Percentiles rank a stretch among this genome's conserved stretches.
These are phyloP conservation scores for Allium cepa DNA, from an alignment of 106 monocot species.

Conservation along the genomic window DNA sequence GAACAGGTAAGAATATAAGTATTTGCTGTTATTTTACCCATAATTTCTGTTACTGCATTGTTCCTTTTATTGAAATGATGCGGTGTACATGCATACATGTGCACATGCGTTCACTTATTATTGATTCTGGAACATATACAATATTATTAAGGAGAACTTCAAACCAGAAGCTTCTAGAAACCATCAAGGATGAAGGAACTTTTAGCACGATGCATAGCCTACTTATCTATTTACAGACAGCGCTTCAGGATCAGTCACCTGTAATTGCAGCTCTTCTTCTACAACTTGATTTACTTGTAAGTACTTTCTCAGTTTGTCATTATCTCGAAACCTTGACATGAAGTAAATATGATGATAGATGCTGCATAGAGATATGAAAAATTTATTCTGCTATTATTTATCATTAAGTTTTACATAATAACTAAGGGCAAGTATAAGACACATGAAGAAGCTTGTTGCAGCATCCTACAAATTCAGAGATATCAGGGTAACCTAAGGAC, in stretches of 20 bases:
- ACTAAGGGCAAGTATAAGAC: too few relatives aligned
- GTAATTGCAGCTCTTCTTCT: constrained; percentile 50
- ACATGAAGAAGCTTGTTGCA: too few relatives aligned
- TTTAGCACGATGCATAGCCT: constrained; percentile 54
- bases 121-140: background rate
- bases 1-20: constrained; percentile 16
- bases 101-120: background rate
- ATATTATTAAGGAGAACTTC: constrained; percentile 24
- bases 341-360: background rate
- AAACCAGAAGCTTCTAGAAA: constrained; percentile 34
- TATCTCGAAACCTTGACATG: too few relatives aligned
- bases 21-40: background rate
- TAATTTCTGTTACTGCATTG: background rate
- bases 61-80: too few relatives aligned
- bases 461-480: too few relatives aligned
- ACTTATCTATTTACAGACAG: constrained; percentile 37
- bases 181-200: constrained; percentile 31
- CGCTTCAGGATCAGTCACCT: constrained; percentile 40
- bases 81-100: too few relatives aligned
- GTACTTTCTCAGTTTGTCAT: background rate
- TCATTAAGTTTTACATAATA: too few relatives aligned
- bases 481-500: too few relatives aligned
- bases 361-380: background rate
- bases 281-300: constrained; percentile 55
- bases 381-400: background rate